Percentiles rank a stretch among this genome's conserved stretches.
Evolutionary conservation across 2,329 filamentous ascomycete genomes (phyloP).

Genomic region (Clarireedia paspali): DNA sequence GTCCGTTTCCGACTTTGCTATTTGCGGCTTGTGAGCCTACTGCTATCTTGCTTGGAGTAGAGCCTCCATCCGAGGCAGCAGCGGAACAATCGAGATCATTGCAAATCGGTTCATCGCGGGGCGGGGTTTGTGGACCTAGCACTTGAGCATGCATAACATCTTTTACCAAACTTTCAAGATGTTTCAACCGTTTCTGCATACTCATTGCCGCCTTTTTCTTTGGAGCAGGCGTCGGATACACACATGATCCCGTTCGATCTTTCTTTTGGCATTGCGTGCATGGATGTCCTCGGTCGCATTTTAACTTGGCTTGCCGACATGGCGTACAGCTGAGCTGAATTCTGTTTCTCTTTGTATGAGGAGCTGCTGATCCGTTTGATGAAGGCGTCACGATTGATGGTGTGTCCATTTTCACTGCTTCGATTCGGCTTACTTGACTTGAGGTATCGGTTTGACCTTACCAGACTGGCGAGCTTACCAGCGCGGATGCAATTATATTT

Average conservation of each 20-base stretch:
- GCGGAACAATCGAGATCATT: background rate
- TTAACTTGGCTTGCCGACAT: constrained; percentile 26
- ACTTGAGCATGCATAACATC: constrained; percentile 37
- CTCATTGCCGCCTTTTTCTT: constrained; percentile 32
- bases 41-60: background rate
- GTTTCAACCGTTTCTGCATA: constrained; percentile 46
- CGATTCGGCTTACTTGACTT: too few relatives aligned
- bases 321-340: constrained; percentile 13
- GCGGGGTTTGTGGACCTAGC: background rate
- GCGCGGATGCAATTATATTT: too few relatives aligned
- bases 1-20: constrained; percentile 22
- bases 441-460: too few relatives aligned
- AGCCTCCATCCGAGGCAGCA: background rate
- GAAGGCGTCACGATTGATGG: background rate
- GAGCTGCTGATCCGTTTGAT: background rate
- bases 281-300: constrained; percentile 45
- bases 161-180: constrained; percentile 51
- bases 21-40: background rate
- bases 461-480: too few relatives aligned
- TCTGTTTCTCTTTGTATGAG: constrained; percentile 10
- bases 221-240: constrained; percentile 40
- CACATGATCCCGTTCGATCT: constrained; percentile 38
- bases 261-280: constrained; percentile 47
- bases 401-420: background rate
- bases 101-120: background rate